A percentile compares a stretch with the other conserved stretches of the same genome.
Conservation (phyloP, 2,329 filamentous ascomycete species). For the Sphaceloma murrayae region DNA sequence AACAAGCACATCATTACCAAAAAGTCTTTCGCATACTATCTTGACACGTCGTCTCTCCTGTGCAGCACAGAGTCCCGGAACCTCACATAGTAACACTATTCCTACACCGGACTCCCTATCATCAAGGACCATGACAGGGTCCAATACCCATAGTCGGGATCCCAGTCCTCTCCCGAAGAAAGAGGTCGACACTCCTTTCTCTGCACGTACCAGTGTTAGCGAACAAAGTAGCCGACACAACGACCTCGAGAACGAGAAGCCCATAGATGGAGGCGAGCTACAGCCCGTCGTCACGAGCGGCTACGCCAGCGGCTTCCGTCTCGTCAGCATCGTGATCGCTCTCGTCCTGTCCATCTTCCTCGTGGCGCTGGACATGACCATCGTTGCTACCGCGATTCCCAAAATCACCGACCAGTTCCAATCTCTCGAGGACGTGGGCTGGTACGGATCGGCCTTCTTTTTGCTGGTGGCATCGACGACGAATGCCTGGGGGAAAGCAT, state of each 20-base stretch:
- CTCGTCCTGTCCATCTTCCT: slow-evolving; percentile 20
- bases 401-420: slow-evolving; percentile 31
- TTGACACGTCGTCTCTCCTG: too few species aligned
- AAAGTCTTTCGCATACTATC: too few species aligned
- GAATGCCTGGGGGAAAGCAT: slow-evolving; percentile 23
- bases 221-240: not conserved
- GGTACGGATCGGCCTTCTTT: slow-evolving; percentile 26
- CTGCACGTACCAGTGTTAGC: not conserved
- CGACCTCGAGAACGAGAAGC: not conserved
- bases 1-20: too few species aligned
- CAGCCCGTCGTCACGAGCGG: slow-evolving; percentile 11
- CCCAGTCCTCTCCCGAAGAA: not conserved
- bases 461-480: slow-evolving; percentile 27
- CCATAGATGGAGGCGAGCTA: slow-evolving; percentile 12
- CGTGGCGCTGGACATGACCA: slow-evolving; percentile 24
- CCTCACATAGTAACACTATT: not conserved
- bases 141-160: slow-evolving; percentile 6
- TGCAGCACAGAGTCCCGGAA: too few species aligned
- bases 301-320: slow-evolving; percentile 2
- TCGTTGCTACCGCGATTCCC: slow-evolving; percentile 28
- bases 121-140: not conserved
- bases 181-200: slow-evolving; percentile 1
- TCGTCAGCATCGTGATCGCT: slow-evolving; percentile 8
- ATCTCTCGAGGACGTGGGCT: slow-evolving; percentile 28
- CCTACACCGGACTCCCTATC: not conserved